Evolutionary conservation across 306 rosid species (phyloP).

Genomic region (Spatholobus suberectus): DNA sequence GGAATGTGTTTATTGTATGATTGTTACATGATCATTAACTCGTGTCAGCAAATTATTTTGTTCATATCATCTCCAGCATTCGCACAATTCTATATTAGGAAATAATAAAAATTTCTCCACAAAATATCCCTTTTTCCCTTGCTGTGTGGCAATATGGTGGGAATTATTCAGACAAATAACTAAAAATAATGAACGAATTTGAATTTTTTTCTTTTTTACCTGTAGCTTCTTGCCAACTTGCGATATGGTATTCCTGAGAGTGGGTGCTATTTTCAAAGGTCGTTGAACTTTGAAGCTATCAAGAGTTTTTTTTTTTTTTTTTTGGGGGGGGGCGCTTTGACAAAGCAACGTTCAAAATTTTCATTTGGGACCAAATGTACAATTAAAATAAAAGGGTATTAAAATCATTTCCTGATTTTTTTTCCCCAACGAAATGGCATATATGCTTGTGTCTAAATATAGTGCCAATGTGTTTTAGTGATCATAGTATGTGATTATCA

Average conservation of each 20-base stretch:
- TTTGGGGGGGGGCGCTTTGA: not conserved
- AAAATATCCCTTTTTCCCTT: not conserved
- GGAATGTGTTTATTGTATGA: not conserved
- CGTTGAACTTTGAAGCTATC: constrained; percentile 22
- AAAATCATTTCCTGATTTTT: not conserved
- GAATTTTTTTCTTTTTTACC: not conserved
- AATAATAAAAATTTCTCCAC: not conserved
- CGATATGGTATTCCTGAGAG: not conserved
- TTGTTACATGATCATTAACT: not conserved
- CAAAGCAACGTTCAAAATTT: not conserved
- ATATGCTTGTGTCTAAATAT: constrained; percentile 9
- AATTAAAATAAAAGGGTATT: not conserved
- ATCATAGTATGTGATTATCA: not conserved
- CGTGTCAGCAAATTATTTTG: not conserved
- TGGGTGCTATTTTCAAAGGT: not conserved
- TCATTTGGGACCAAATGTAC: not conserved
- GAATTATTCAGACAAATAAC: not conserved
- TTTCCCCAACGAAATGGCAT: not conserved
- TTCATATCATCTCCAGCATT: not conserved
- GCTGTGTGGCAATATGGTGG: not conserved
- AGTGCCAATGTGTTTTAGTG: not conserved
- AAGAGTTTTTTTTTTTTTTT: too few species aligned
- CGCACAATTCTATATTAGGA: not conserved
- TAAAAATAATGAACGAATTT: not conserved
- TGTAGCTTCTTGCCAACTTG: not conserved